phyloP scores from a whole-genome alignment of 2,329 filamentous ascomycete species.

The Beauveria medogensis region DNA sequence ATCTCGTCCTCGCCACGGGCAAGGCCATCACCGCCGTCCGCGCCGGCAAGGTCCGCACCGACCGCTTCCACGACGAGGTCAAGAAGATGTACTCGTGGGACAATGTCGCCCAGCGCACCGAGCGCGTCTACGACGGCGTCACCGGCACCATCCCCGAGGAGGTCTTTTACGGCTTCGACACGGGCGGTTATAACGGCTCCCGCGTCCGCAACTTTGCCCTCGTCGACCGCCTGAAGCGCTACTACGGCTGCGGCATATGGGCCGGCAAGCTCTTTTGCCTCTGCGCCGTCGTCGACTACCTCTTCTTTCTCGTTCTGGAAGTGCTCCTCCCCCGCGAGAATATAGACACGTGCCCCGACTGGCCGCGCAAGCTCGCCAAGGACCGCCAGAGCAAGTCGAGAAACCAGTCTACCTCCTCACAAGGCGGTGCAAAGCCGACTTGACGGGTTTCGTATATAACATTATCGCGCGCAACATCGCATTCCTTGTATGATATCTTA shows the following conservation, averaged over 20 bases:
- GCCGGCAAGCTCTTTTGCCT: constrained; percentile 95
- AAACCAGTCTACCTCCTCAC: constrained; percentile 26
- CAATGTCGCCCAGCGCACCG: constrained; percentile 86
- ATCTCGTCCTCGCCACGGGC: constrained; percentile 81
- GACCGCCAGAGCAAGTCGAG: constrained; percentile 14
- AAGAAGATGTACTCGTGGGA: constrained; percentile 99
- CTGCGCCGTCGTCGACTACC: constrained; percentile 87
- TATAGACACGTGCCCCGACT: constrained; percentile 85
- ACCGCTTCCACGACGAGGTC: constrained; percentile 93
- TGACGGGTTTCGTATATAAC: neutral
- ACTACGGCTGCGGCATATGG: constrained; percentile 98
- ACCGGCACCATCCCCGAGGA: constrained; percentile 76
- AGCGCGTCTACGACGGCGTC: constrained; percentile 91
- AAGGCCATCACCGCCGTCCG: constrained; percentile 81
- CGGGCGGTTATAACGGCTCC: constrained; percentile 59
- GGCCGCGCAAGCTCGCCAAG: constrained; percentile 64
- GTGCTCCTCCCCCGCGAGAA: constrained; percentile 74
- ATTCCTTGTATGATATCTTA: neutral
- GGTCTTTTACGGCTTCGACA: constrained; percentile 80
- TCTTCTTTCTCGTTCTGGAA: constrained; percentile 83
- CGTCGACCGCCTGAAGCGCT: constrained; percentile 89
- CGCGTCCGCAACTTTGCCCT: constrained; percentile 80
- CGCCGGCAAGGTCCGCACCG: constrained; percentile 79
- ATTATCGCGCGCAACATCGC: too few relatives aligned
- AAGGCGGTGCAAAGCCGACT: constrained; percentile 12